These are phyloP conservation scores for Erysimum pusillum DNA, from an alignment of 441 rosid species.

Conservation along the genomic window DNA sequence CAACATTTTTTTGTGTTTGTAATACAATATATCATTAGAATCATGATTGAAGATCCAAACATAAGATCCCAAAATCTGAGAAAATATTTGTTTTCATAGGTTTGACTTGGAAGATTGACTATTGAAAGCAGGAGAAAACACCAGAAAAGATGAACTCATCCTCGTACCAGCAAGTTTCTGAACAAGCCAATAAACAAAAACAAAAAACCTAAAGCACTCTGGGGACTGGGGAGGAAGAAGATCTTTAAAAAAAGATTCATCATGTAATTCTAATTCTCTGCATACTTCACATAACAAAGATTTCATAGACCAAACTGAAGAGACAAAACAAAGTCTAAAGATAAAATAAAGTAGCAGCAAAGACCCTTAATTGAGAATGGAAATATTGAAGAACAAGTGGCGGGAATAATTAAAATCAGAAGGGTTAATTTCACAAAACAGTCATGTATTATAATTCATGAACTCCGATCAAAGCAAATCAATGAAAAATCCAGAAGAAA, in stretches of 20 bases:
- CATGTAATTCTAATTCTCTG: not conserved
- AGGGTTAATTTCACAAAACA: not conserved
- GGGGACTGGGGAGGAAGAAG: no score
- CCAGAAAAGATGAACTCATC: not conserved
- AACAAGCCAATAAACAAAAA: slow-evolving; percentile 19
- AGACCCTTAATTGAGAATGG: not conserved
- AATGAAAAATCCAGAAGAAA: slow-evolving; percentile 4
- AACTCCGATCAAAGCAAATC: slow-evolving; percentile 19
- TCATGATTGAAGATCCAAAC: slow-evolving; percentile 24
- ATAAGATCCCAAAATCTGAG: slow-evolving; percentile 27
- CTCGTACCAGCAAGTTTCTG: slow-evolving; percentile 9
- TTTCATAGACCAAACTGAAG: not conserved
- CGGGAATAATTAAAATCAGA: not conserved
- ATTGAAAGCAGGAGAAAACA: slow-evolving; percentile 3
- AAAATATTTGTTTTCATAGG: not conserved
- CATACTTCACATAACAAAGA: slow-evolving; percentile 21
- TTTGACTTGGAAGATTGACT: slow-evolving; percentile 11
- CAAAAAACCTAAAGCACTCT: not conserved
- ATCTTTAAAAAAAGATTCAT: not conserved
- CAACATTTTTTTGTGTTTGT: not conserved
- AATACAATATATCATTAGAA: slow-evolving; percentile 2
- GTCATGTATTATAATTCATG: not conserved
- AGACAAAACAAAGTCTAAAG: slow-evolving; percentile 13
- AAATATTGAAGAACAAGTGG: slow-evolving; percentile 1
- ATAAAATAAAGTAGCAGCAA: not conserved